These are phyloP conservation scores for Pseudonitzschia pungens DNA, from an alignment of 108 stramenopile species.

Conservation along the genomic window DNA sequence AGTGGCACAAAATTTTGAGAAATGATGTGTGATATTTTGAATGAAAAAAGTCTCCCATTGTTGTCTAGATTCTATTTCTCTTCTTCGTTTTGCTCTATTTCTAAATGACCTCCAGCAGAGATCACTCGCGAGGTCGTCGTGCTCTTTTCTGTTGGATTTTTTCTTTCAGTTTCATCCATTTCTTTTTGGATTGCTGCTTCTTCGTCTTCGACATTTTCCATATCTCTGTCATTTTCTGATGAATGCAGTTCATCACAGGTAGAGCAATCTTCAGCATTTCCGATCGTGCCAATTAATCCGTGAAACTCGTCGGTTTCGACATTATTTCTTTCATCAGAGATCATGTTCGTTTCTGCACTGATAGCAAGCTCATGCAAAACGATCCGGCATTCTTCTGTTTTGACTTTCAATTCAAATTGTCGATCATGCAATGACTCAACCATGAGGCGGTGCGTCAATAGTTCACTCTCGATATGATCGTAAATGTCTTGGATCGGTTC, in stretches of 20 bases:
- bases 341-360: not conserved
- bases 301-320: not conserved
- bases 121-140: too few species aligned
- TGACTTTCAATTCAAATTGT: constrained; percentile 13
- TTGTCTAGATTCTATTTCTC: too few species aligned
- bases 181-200: not conserved
- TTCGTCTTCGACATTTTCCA: not conserved
- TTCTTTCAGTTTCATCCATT: not conserved
- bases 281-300: not conserved
- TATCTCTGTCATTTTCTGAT: not conserved
- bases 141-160: not conserved
- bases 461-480: not conserved
- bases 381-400: constrained; percentile 18
- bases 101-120: too few species aligned
- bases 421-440: constrained; percentile 9
- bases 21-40: too few species aligned
- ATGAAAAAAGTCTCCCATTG: too few species aligned
- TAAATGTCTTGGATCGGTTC: constrained; percentile 5
- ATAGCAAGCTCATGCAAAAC: constrained; percentile 6
- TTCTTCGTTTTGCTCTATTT: too few species aligned
- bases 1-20: too few species aligned
- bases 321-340: not conserved
- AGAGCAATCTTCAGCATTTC: not conserved
- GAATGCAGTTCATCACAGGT: not conserved
- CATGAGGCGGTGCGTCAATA: not conserved